phyloP scores from a whole-genome alignment of 2,329 filamentous ascomycete species.

The Colletotrichum somersetense region DNA sequence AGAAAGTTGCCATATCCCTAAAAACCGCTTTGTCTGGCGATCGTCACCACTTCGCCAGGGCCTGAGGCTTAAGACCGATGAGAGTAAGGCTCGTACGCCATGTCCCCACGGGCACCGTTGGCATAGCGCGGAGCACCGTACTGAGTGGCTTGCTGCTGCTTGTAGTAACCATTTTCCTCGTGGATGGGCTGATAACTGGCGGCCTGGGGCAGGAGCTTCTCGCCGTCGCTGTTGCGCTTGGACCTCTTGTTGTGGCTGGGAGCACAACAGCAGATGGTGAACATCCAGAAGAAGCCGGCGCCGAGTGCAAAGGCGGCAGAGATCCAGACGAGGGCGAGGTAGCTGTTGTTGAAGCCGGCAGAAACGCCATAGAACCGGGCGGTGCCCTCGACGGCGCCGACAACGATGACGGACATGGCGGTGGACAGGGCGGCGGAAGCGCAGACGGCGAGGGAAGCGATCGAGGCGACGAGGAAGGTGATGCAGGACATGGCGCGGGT shows the following conservation, averaged over 20 bases:
- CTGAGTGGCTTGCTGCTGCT: slow-evolving; percentile 51
- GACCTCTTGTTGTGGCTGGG: slow-evolving; percentile 54
- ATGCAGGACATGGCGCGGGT: slow-evolving; percentile 84
- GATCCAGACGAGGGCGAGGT: slow-evolving; percentile 83
- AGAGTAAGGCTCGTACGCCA: slow-evolving; percentile 75
- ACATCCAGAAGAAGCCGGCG: slow-evolving; percentile 89
- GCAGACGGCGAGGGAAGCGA: slow-evolving; percentile 68
- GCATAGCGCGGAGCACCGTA: slow-evolving; percentile 56
- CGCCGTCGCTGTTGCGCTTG: slow-evolving; percentile 54
- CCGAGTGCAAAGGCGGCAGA: slow-evolving; percentile 81
- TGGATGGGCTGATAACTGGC: slow-evolving; percentile 61
- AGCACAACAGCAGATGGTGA: slow-evolving; percentile 92
- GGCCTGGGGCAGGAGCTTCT: slow-evolving; percentile 63
- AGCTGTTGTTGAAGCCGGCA: slow-evolving; percentile 74
- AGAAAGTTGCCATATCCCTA: slow-evolving; percentile 14
- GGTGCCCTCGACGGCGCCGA: slow-evolving; percentile 74
- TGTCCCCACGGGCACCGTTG: slow-evolving; percentile 59
- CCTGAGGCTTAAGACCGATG: slow-evolving; percentile 61
- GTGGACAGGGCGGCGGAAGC: slow-evolving; percentile 80
- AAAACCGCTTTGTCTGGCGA: slow-evolving; percentile 16
- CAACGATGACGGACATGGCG: slow-evolving; percentile 77
- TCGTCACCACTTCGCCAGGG: not conserved
- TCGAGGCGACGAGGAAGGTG: slow-evolving; percentile 80
- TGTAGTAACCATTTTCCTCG: slow-evolving; percentile 56
- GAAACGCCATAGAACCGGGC: slow-evolving; percentile 79